Evolutionary conservation across 83 land plant genomes (phyloP).

Genomic region (Isoetes engelmannii): DNA sequence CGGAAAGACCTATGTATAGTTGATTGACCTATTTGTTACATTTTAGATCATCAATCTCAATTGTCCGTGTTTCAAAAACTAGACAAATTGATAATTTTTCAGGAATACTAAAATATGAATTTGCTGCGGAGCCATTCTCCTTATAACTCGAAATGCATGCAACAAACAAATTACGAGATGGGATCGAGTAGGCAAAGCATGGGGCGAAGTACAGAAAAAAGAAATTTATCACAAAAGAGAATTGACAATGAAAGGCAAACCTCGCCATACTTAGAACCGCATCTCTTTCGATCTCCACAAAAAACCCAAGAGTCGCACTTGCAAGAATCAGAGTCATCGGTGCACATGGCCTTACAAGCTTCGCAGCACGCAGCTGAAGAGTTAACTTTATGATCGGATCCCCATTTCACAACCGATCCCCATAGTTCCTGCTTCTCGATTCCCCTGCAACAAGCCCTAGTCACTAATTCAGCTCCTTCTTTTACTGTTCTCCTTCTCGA

Average conservation of each 20-base stretch:
- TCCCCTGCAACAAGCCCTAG: constrained; percentile 61
- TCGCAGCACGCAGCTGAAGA: constrained; percentile 57
- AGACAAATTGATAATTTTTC: too few relatives aligned
- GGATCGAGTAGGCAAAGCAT: too few relatives aligned
- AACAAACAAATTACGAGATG: too few relatives aligned
- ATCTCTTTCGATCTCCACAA: constrained; percentile 57
- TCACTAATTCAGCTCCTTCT: constrained; percentile 5
- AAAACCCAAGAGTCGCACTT: constrained; percentile 91
- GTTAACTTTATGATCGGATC: constrained; percentile 53
- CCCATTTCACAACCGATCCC: constrained; percentile 89
- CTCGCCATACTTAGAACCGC: constrained; percentile 66
- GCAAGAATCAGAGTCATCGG: constrained; percentile 45
- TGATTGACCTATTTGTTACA: too few relatives aligned
- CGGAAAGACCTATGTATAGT: too few relatives aligned
- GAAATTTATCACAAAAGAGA: too few relatives aligned
- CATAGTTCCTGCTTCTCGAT: constrained; percentile 72
- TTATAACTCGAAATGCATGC: too few relatives aligned
- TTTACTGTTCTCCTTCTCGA: background rate
- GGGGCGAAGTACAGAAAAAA: too few relatives aligned
- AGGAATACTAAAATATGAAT: too few relatives aligned
- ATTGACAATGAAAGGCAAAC: constrained; percentile 26
- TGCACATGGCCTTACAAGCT: constrained; percentile 76
- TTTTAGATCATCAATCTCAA: too few relatives aligned
- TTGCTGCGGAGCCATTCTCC: too few relatives aligned
- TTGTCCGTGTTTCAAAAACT: too few relatives aligned